Base-by-base conservation (phyloP, 257 asterid genomes). In the Thymus mandschuricus region DNA sequence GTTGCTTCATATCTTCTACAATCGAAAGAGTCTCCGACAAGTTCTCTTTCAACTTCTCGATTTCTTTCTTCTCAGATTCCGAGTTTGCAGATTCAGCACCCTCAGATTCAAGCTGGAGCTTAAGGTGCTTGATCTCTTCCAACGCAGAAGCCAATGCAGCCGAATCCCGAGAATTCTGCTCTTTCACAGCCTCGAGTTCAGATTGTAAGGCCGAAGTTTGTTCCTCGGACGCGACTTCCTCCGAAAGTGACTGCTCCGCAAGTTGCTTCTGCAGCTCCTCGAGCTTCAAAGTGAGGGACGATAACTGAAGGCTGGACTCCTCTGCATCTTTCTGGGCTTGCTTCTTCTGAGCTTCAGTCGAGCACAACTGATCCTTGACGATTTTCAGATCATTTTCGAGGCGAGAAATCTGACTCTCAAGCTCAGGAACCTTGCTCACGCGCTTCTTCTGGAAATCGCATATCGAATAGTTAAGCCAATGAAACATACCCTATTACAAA, bases 311-410 rank as follows among this genome's bases (percentile, higher is more conserved):
- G 82, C 81, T 92, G 6, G 89, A 84, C 75, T 88, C 96, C 80
- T 83, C 88, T 1, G 89, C 88, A 58, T 88, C 96, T 78, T 83
- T 76, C 74, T 79, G 81, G 3, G 92, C 95, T 80, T 83, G 92
- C 76, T 87, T 83, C 82, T 86, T 92, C 75, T 69, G 75, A 29
- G 84, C 85, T 82, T 95, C 97, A 0, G 98, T 79, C 44, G 89
- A 84, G 83, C 82, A 73, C 30, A 95, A 76, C 51, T 86, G 90
- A 72, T 87, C 93, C 84, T 86, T 89, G 13, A 88, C 89, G 40
- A 31, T 77, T 68, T 87, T 76, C 64, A 95, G 93, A 73, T 95
- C 98, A 72, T 83, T 82, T 82, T 92, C 91, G 7, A 95, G 96
- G 80, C 83, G 87, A 70, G 85, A 83, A 57, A 95, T 76, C 83